Base-by-base conservation (phyloP, 2,329 filamentous ascomycete species). In the Epicoccum nigrum region DNA sequence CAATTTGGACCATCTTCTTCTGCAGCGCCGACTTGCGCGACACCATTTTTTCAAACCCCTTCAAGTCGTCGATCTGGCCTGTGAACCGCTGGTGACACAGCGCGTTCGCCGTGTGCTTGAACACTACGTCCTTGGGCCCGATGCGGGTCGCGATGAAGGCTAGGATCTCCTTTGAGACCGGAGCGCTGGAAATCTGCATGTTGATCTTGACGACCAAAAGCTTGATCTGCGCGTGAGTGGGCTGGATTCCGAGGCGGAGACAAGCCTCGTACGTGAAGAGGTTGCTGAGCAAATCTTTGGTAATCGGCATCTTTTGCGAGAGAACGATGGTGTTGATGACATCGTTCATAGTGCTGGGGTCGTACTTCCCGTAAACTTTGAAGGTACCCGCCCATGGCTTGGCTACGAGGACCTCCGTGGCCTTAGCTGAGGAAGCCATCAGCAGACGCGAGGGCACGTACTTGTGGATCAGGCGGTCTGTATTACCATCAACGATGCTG, bases 71-170 rank as follows among this genome's bases (percentile, higher is more conserved):
- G 11, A 45, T 8, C 4, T 21, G 11, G 7, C 35, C 35, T 2
- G n/a, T 40, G 35, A 35, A 51, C 8, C 48, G 48, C 42, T 41
- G 30, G 4, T 37, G 15, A 11, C 48, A 51, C 25, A 51, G 31
- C 19, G 41, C 42, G 13, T 35, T 19, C 2, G 30, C 31, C 1
- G 12, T 41, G 7, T 51, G 48, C 19, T 3, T 41, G 25, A 51
- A 51, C 13, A 51, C 42, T 0, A n/a, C 21, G 6, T 51, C 41
- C 2, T 37, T 8, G 5, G 3, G 2, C 2, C 41, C 35, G 1
- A 51, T 30, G 16, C 30, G 48, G 3, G 20, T n/a, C 11, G 21
- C n/a, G 1, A 51, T 17, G 16, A 51, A 40, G 2, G 11, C 4
- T 7, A 51, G 4, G 15, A 51, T 9, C 12, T 35, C 35, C 1